These are phyloP conservation scores for Forsythia viridissima DNA, from an alignment of 257 asterid genomes.

Conservation along the genomic window DNA sequence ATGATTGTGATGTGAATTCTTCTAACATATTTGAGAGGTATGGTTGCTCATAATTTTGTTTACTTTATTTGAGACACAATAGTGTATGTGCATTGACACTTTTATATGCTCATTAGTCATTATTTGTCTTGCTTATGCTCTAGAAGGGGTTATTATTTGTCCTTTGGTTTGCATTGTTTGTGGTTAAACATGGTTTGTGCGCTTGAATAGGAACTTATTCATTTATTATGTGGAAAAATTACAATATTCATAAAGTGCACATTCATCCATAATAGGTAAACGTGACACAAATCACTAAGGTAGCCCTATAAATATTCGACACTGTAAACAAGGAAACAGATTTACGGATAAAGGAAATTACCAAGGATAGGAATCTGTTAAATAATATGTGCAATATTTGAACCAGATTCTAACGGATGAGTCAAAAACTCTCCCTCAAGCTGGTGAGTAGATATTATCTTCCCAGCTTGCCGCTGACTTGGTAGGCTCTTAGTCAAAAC, in stretches of 20 bases:
- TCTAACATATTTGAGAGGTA: slow-evolving; percentile 99
- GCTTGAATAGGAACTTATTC: not conserved
- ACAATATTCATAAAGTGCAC: not conserved
- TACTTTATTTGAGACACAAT: slow-evolving; percentile 12
- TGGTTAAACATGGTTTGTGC: not conserved
- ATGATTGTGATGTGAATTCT: slow-evolving; percentile 98
- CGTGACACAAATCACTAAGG: not conserved
- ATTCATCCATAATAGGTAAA: not conserved
- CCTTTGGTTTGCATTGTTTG: slow-evolving; percentile 1
- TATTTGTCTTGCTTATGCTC: slow-evolving; percentile 15
- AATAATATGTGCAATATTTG: not conserved
- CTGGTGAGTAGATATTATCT: not conserved
- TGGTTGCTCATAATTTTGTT: slow-evolving; percentile 23
- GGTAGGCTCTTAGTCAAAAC: not conserved
- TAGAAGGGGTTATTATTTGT: slow-evolving; percentile 14
- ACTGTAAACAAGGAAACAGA: not conserved
- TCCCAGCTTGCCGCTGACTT: not conserved
- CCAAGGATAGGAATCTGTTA: not conserved
- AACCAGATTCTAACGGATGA: not conserved
- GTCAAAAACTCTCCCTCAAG: not conserved
- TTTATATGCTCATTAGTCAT: not conserved
- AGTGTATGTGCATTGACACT: slow-evolving; percentile 18
- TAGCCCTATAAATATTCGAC: not conserved
- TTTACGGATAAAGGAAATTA: not conserved
- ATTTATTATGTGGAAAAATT: not conserved